A percentile compares a stretch with the other conserved stretches of the same genome.
Conservation (phyloP, 1,284 basidiomycete genomes). For the Hymenochaete sp. region DNA sequence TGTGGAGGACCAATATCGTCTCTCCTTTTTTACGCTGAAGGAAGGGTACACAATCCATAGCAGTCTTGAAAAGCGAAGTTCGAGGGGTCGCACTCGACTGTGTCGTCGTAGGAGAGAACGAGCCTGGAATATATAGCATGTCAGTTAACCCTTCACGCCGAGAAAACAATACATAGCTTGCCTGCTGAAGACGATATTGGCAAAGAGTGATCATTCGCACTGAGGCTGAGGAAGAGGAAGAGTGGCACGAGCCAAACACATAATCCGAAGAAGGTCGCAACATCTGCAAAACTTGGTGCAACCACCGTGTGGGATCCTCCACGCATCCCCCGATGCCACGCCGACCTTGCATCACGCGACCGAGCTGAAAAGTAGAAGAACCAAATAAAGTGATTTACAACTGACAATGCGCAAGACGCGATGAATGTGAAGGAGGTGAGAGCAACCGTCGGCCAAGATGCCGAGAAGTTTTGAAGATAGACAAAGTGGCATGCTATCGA, state of each 20-base stretch:
- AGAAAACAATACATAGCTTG: no score
- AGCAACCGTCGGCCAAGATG: conserved; percentile 84
- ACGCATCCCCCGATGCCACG: background rate
- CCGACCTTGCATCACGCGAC: conserved; percentile 39
- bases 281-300: conserved; percentile 72
- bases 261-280: conserved; percentile 86
- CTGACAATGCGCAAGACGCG: conserved; percentile 73
- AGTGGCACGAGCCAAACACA: conserved; percentile 91
- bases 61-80: conserved; percentile 56
- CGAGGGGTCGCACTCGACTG: conserved; percentile 29
- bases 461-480: conserved; percentile 87
- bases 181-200: conserved; percentile 37
- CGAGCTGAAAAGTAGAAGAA: conserved; percentile 84
- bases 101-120: conserved; percentile 22
- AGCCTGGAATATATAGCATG: conserved; percentile 27
- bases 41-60: conserved; percentile 41
- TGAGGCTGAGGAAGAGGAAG: conserved; percentile 87
- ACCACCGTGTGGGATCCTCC: conserved; percentile 18
- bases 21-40: conserved; percentile 28
- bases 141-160: background rate
- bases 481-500: conserved; percentile 77
- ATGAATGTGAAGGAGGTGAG: conserved; percentile 78
- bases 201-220: conserved; percentile 90
- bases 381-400: conserved; percentile 88
- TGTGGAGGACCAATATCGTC: conserved; percentile 55